These are phyloP conservation scores for Penicillium digitatum DNA, from an alignment of 2,329 filamentous ascomycete genomes.

Conservation along the genomic window DNA sequence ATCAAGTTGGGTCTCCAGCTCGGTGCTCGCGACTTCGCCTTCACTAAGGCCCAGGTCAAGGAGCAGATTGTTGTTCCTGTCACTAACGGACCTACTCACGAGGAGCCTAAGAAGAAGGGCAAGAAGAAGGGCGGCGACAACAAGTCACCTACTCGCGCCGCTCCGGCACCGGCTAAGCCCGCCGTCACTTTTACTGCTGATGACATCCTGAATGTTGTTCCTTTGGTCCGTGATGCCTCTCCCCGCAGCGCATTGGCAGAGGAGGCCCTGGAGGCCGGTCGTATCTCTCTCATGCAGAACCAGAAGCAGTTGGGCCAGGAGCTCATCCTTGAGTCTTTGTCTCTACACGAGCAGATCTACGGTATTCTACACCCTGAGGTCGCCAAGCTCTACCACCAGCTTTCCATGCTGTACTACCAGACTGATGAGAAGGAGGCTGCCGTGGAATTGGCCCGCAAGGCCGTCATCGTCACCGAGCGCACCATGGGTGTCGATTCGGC, in stretches of 20 bases:
- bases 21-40: conserved; percentile 70
- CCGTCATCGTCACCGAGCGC: conserved; percentile 90
- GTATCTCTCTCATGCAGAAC: conserved; percentile 91
- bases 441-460: conserved; percentile 91
- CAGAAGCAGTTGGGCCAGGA: conserved; percentile 96
- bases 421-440: conserved; percentile 97
- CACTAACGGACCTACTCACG: conserved; percentile 32
- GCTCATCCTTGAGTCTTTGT: conserved; percentile 89
- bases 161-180: conserved; percentile 44
- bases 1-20: conserved; percentile 89
- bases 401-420: conserved; percentile 95
- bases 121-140: conserved; percentile 55
- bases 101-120: conserved; percentile 49
- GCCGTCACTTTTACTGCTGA: conserved; percentile 70
- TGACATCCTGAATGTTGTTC: conserved; percentile 89
- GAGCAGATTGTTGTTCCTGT: conserved; percentile 37
- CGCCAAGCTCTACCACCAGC: conserved; percentile 86
- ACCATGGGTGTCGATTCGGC: conserved; percentile 90
- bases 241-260: conserved; percentile 88
- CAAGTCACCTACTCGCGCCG: conserved; percentile 44
- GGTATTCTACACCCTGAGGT: conserved; percentile 96
- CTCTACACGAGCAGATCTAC: conserved; percentile 97
- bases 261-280: conserved; percentile 90
- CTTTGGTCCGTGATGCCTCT: conserved; percentile 88
- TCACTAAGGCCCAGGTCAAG: conserved; percentile 50